Evolutionary conservation across 108 stramenopile species (phyloP).

Genomic region (Halocafeteria seosinensis): DNA sequence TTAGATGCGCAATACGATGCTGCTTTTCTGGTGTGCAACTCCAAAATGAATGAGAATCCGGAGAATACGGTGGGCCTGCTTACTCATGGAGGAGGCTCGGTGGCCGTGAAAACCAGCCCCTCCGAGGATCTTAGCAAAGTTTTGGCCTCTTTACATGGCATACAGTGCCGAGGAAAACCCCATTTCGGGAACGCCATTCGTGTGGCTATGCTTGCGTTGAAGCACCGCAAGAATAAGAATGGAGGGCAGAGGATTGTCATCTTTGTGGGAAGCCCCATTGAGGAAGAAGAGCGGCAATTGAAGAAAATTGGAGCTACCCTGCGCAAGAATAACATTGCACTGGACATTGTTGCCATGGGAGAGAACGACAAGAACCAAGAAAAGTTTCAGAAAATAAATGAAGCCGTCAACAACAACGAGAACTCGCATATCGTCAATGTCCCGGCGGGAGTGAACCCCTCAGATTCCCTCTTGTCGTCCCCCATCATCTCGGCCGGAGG

Average conservation of each 20-base stretch:
- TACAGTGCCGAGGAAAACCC: conserved; percentile 28
- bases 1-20: conserved; percentile 92
- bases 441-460: conserved; percentile 72
- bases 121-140: conserved; percentile 88
- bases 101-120: conserved; percentile 68
- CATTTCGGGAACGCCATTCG: conserved; percentile 66
- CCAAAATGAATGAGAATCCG: conserved; percentile 75
- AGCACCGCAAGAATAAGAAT: conserved; percentile 92
- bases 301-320: conserved; percentile 62
- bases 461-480: conserved; percentile 65
- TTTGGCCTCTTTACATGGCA: conserved; percentile 52
- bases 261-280: conserved; percentile 64
- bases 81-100: conserved; percentile 52
- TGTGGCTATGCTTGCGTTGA: conserved; percentile 75
- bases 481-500: conserved; percentile 61
- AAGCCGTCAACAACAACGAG: conserved; percentile 72
- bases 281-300: conserved; percentile 26
- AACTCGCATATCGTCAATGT: conserved; percentile 78
- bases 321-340: conserved; percentile 83
- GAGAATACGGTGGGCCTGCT: conserved; percentile 89
- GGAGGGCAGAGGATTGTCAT: conserved; percentile 77
- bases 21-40: conserved; percentile 68
- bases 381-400: conserved; percentile 66
- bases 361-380: conserved; percentile 65
- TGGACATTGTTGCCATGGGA: conserved; percentile 82